phyloP scores from a whole-genome alignment of 1,139 yeast genomes.

The Kodamaea anthophila region DNA sequence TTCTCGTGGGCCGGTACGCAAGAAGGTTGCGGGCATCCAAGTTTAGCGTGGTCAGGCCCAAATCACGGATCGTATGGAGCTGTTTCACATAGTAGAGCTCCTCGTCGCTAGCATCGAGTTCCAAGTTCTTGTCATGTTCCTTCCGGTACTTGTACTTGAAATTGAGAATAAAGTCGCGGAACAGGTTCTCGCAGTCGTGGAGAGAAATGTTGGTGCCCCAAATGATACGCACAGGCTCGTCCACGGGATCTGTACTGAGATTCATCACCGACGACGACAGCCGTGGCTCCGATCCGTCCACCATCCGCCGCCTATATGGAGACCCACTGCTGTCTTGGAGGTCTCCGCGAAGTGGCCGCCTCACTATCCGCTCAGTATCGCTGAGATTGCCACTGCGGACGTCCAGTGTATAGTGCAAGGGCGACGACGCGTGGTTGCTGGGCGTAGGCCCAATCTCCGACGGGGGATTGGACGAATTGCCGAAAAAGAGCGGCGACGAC shows the following conservation, averaged over 20 bases:
- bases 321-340: constrained; percentile 38
- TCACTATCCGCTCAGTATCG: constrained; percentile 38
- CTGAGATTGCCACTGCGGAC: constrained; percentile 22
- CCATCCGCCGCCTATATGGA: constrained; percentile 34
- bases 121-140: constrained; percentile 40
- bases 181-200: constrained; percentile 73
- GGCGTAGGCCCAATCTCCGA: constrained; percentile 26
- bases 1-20: constrained; percentile 70
- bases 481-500: constrained; percentile 64
- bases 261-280: constrained; percentile 24
- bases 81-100: constrained; percentile 68
- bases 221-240: constrained; percentile 80
- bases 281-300: constrained; percentile 8
- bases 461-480: constrained; percentile 44
- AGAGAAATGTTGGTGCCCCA: constrained; percentile 99
- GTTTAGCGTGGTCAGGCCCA: constrained; percentile 79
- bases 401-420: constrained; percentile 42
- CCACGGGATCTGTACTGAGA: constrained; percentile 27
- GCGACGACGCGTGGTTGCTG: constrained; percentile 33
- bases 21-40: constrained; percentile 77
- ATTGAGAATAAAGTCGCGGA: constrained; percentile 76
- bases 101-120: constrained; percentile 54
- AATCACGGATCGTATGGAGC: constrained; percentile 65
- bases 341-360: constrained; percentile 40
- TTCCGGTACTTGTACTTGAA: constrained; percentile 77